Evolutionary conservation across 257 asterid species (phyloP).

Genomic region (Solanum habrochaites): DNA sequence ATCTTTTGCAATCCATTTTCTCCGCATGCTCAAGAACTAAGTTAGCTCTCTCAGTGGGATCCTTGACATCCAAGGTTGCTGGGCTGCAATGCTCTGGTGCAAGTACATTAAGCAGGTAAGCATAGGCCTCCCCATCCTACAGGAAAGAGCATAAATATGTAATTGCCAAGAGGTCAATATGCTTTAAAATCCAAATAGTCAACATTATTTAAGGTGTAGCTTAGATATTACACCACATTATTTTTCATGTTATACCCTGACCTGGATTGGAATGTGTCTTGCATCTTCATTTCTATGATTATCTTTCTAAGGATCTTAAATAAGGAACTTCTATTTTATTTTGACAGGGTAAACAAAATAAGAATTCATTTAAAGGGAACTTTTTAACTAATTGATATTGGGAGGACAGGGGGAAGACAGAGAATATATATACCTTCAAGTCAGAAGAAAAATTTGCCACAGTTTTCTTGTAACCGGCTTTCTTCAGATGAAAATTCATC

Average conservation of each 20-base stretch:
- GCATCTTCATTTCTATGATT: background rate
- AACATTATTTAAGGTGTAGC: background rate
- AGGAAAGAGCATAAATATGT: conserved; percentile 4
- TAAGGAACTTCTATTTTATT: background rate
- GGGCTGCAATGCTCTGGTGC: conserved; percentile 94
- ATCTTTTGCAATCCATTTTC: conserved; percentile 94
- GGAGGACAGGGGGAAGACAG: background rate
- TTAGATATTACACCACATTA: background rate
- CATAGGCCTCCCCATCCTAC: conserved; percentile 98
- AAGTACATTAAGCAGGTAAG: conserved; percentile 91
- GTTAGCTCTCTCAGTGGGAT: conserved; percentile 80
- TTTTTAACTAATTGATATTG: background rate
- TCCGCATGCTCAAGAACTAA: conserved; percentile 96
- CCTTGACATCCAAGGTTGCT: conserved; percentile 66
- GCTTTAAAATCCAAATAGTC: background rate
- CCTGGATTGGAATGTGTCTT: background rate
- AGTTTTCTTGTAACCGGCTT: conserved; percentile 77
- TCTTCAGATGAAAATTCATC: conserved; percentile 97
- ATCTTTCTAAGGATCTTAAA: background rate
- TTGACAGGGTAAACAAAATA: background rate
- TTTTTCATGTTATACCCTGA: background rate
- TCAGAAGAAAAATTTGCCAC: conserved; percentile 90
- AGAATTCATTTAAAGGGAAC: background rate
- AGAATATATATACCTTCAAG: conserved; percentile 42
- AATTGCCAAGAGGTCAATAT: background rate